Base-by-base conservation (phyloP, 352 stramenopile genomes). In the Pythium folliculosum region DNA sequence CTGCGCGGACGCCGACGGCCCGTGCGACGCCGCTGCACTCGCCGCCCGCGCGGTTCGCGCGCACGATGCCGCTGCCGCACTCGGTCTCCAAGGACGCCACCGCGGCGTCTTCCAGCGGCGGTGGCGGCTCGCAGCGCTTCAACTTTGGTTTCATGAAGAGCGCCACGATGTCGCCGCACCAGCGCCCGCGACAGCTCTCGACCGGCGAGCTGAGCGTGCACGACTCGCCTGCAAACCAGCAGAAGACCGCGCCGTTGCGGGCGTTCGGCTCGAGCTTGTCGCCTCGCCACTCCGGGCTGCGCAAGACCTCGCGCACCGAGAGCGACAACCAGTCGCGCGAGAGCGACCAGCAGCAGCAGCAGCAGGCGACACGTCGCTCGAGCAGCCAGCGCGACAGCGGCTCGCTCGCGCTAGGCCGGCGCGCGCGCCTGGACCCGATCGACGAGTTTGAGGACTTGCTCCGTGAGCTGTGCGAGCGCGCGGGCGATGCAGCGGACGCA, bases 371-470 rank as follows among this genome's bases (percentile, higher is more conserved):
- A 32, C 58, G 27, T 5, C 37, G 23, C 23, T 40, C 55, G 9
- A 47, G 35, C 40, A 47, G 40, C 17, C 12, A n/a, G 12, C 40
- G 19, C 43, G 30, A 62, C 17, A 53, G 25, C 23, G 21, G n/a
- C n/a, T 49, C 44, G 43, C n/a, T 66, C 21, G 57, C 72, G 25
- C 53, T 87, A 16, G 57, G 73, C 1, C 70, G 74, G 3, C 71
- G 78, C 17, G 74, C 56, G 30, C 63, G 78, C 22, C 47, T 78
- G 21, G 68, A 63, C 37, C 45, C 70, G 32, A 60, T 85, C 17
- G 38, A 78, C 12, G 17, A 69, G 30, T 88, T 84, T 35, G 71
- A 88, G 60, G 80, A 88, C 61, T 74, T 90, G 9, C 69, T 92
- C 16, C 62, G 81, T 8, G 78, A 81, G 37, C 60, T 91, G 21